These are phyloP conservation scores for Cyclotella sp. DNA, from an alignment of 108 stramenopile species.

Conservation along the genomic window DNA sequence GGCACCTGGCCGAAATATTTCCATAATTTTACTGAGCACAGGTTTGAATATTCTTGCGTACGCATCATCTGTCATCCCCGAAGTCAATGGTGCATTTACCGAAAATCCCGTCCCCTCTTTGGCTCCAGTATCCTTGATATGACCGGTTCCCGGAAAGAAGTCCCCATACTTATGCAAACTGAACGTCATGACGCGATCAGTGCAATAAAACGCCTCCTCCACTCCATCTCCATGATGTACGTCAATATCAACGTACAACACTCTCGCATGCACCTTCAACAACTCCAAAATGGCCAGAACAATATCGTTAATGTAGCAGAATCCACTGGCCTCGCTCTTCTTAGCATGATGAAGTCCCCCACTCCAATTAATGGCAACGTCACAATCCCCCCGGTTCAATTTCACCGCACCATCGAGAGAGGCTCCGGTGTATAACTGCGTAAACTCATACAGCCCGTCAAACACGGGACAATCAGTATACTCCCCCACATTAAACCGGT, in stretches of 20 bases:
- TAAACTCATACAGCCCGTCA: constrained; percentile 98
- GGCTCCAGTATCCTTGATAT: constrained; percentile 95
- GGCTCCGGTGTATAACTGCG: constrained; percentile 94
- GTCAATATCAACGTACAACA: constrained; percentile 99
- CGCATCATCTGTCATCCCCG: constrained; percentile 95
- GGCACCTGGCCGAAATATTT: constrained; percentile 95
- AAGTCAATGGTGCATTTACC: constrained; percentile 97
- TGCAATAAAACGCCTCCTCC: constrained; percentile 99
- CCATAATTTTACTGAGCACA: constrained; percentile 96
- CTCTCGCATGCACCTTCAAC: constrained; percentile 97
- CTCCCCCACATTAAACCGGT: constrained; percentile 95
- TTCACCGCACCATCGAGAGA: constrained; percentile 96
- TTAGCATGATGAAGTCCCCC: constrained; percentile 99
- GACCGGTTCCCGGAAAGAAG: constrained; percentile 99
- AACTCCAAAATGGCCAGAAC: constrained; percentile 99
- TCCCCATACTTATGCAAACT: constrained; percentile 99
- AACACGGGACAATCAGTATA: constrained; percentile 99
- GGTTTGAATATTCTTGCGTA: constrained; percentile 96
- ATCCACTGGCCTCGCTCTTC: constrained; percentile 96
- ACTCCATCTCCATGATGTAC: constrained; percentile 99
- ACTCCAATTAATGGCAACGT: constrained; percentile 99
- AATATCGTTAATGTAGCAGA: constrained; percentile 99
- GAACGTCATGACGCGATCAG: constrained; percentile 99
- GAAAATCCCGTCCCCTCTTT: constrained; percentile 94
- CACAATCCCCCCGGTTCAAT: constrained; percentile 91